Conservation (phyloP, 495 filamentous ascomycete genomes). For the Pseudomonodictys pantanalensis region DNA sequence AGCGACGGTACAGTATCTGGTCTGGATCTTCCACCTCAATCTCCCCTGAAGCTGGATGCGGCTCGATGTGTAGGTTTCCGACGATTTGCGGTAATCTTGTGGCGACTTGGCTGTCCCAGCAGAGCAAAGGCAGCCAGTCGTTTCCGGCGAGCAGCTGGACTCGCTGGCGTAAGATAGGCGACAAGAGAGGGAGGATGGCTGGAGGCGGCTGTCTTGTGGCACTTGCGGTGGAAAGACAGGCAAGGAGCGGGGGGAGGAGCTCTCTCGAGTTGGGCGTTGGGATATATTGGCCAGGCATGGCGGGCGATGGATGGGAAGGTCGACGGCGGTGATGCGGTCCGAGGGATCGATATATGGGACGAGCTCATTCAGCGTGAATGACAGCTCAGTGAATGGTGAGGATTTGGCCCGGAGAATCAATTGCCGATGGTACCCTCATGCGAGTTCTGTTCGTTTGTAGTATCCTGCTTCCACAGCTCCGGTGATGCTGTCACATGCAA, state of each 20-base stretch:
- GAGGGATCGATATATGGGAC: too few species aligned
- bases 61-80: constrained; percentile 67
- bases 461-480: background rate
- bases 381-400: too few species aligned
- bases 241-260: constrained; percentile 73
- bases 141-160: constrained; percentile 74
- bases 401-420: too few species aligned
- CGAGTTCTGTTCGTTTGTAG: too few species aligned
- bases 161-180: constrained; percentile 87
- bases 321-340: background rate
- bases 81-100: constrained; percentile 64
- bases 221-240: constrained; percentile 80
- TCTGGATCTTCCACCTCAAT: constrained; percentile 72
- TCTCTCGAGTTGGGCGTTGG: constrained; percentile 61
- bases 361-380: too few species aligned
- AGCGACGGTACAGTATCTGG: constrained; percentile 61
- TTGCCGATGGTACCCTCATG: too few species aligned
- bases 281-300: constrained; percentile 44
- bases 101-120: constrained; percentile 70
- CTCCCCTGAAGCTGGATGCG: constrained; percentile 89
- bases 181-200: constrained; percentile 74
- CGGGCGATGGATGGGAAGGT: background rate
- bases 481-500: constrained; percentile 29
- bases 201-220: constrained; percentile 73
- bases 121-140: constrained; percentile 88